Evolutionary conservation across 2,329 filamentous ascomycete species (phyloP).

Genomic region (Emydomyces testavorans): DNA sequence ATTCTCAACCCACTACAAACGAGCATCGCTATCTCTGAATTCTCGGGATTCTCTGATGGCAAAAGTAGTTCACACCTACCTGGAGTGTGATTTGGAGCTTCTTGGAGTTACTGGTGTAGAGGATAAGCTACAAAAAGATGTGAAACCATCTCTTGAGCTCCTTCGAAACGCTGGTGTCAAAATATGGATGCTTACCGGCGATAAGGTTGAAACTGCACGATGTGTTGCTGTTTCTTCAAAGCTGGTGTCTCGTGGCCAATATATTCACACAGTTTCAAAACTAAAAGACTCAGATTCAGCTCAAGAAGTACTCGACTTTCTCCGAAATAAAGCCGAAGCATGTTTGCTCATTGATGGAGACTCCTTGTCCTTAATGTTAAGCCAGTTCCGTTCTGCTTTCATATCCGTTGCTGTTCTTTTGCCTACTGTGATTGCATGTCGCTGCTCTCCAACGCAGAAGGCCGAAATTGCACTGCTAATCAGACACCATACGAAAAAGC

Average conservation of each 20-base stretch:
- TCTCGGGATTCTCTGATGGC: constrained; percentile 75
- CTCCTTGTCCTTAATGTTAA: constrained; percentile 71
- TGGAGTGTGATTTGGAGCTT: constrained; percentile 82
- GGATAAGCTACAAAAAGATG: constrained; percentile 88
- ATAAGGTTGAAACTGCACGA: constrained; percentile 94
- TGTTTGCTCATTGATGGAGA: constrained; percentile 93
- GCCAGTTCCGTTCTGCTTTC: constrained; percentile 71
- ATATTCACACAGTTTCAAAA: constrained; percentile 86
- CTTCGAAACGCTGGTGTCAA: constrained; percentile 95
- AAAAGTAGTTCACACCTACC: constrained; percentile 62
- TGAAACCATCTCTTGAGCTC: constrained; percentile 89
- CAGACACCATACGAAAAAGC: constrained; percentile 81
- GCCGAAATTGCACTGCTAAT: constrained; percentile 87
- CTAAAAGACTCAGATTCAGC: constrained; percentile 72
- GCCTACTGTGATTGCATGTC: constrained; percentile 87
- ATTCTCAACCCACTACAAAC: constrained; percentile 62
- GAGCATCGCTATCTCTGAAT: constrained; percentile 68
- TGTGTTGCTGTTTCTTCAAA: constrained; percentile 94
- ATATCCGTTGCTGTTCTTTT: constrained; percentile 77
- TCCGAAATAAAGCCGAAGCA: constrained; percentile 72
- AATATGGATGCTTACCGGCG: constrained; percentile 98
- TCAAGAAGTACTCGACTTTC: constrained; percentile 76
- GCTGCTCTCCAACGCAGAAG: constrained; percentile 94
- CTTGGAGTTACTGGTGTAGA: constrained; percentile 97
- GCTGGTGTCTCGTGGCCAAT: constrained; percentile 83